Conservation (phyloP, 768 basidiomycete genomes). For the Lactarius sp. region DNA sequence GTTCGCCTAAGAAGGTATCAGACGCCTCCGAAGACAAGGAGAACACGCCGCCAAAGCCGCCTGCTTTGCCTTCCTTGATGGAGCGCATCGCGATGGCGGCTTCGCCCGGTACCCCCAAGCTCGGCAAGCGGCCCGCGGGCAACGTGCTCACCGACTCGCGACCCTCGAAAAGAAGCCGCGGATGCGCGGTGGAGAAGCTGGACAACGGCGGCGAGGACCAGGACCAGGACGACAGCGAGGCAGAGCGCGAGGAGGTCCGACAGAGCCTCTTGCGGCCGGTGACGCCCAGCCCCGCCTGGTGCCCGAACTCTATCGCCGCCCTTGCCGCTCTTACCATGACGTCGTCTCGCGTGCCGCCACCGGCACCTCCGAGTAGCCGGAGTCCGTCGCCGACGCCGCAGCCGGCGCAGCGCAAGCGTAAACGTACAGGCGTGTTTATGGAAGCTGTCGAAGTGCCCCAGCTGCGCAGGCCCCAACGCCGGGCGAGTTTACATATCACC, state of each 20-base stretch:
- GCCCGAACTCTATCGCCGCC: not conserved
- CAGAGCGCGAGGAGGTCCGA: slow-evolving; percentile 15
- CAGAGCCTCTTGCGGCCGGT: slow-evolving; percentile 2
- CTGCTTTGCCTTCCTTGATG: slow-evolving; percentile 35
- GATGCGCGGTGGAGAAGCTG: not conserved
- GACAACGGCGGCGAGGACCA: not conserved
- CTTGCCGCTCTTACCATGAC: not conserved
- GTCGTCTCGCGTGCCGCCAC: not conserved
- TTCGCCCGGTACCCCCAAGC: slow-evolving; percentile 30
- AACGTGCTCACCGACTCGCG: slow-evolving; percentile 32
- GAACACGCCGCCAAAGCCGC: slow-evolving; percentile 44
- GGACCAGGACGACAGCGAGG: slow-evolving; percentile 12
- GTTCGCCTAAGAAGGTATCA: slow-evolving; percentile 27
- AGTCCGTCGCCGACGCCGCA: slow-evolving; percentile 14
- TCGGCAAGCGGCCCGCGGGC: slow-evolving; percentile 44
- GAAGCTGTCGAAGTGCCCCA: slow-evolving; percentile 50
- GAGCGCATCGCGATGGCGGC: slow-evolving; percentile 45
- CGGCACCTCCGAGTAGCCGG: not conserved
- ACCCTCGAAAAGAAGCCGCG: slow-evolving; percentile 10
- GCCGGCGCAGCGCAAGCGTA: slow-evolving; percentile 26
- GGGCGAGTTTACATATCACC: slow-evolving; percentile 3
- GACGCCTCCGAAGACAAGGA: slow-evolving; percentile 48
- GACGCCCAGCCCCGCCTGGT: not conserved
- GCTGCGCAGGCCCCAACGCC: slow-evolving; percentile 27
- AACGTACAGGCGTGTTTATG: slow-evolving; percentile 47